Evolutionary conservation across 257 asterid genomes (phyloP).

Genomic region (Eucommia ulmoides): DNA sequence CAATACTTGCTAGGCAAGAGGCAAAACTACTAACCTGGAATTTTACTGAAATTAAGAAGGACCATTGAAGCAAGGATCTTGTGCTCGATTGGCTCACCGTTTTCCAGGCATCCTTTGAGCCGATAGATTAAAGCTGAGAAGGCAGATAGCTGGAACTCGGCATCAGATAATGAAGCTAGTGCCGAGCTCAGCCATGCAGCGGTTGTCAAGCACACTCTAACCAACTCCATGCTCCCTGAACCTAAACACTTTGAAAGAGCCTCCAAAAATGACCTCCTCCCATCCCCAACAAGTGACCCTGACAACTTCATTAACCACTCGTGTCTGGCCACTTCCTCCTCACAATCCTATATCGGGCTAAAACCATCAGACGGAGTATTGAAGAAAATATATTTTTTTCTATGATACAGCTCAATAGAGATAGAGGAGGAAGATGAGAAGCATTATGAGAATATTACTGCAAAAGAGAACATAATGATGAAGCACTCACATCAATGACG

Average conservation of each 20-base stretch:
- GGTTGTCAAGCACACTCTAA: constrained; percentile 52
- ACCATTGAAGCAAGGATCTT: constrained; percentile 58
- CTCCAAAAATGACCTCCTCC: constrained; percentile 44
- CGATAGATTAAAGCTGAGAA: constrained; percentile 41
- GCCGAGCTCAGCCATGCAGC: constrained; percentile 73
- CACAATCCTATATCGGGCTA: constrained; percentile 26
- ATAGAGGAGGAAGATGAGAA: not conserved
- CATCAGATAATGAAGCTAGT: constrained; percentile 27
- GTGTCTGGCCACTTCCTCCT: constrained; percentile 45
- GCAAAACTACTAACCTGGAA: constrained; percentile 32
- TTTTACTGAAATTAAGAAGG: constrained; percentile 47
- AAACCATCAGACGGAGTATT: constrained; percentile 3
- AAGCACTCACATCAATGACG: constrained; percentile 13
- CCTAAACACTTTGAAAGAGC: constrained; percentile 43
- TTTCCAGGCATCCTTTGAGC: constrained; percentile 33
- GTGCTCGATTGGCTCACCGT: constrained; percentile 49
- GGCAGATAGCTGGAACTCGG: constrained; percentile 36
- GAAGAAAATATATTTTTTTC: not conserved
- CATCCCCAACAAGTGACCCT: constrained; percentile 43
- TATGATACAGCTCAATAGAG: not conserved
- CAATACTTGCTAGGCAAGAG: not conserved
- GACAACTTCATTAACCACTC: constrained; percentile 49
- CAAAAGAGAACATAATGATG: constrained; percentile 20
- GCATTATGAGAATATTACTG: not conserved
- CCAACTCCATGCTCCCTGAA: constrained; percentile 36